phyloP scores from a whole-genome alignment of 176 grass and related monocot genomes.

The Bothriochloa decipiens region DNA sequence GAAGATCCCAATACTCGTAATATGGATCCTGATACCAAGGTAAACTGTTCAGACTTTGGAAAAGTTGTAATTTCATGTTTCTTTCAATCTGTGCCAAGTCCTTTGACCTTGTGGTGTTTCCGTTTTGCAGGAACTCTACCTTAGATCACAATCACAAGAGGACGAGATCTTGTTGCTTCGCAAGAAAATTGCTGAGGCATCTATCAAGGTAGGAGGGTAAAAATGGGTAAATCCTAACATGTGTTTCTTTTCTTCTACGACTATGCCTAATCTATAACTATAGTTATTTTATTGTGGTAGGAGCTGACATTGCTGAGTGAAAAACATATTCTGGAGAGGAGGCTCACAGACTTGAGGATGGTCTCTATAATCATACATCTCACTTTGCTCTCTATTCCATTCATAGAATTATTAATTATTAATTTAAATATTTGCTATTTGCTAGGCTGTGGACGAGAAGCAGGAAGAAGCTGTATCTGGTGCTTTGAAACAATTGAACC shows the following conservation, averaged over 20 bases:
- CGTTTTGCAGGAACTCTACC: slow-evolving; percentile 66
- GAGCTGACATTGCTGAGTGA: slow-evolving; percentile 80
- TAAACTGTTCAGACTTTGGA: slow-evolving; percentile 22
- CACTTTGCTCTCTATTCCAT: slow-evolving; percentile 11
- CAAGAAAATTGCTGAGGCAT: slow-evolving; percentile 83
- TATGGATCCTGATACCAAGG: slow-evolving; percentile 83
- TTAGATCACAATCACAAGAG: slow-evolving; percentile 77
- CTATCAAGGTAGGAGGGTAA: slow-evolving; percentile 60
- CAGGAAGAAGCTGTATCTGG: slow-evolving; percentile 85
- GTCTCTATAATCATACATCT: slow-evolving; percentile 49
- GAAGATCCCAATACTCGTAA: slow-evolving; percentile 47
- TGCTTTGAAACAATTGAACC: slow-evolving; percentile 80
- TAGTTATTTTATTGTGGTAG: slow-evolving; percentile 46
- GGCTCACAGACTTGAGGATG: slow-evolving; percentile 85
- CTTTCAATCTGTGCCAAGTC: slow-evolving; percentile 16
- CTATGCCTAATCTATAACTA: slow-evolving; percentile 31
- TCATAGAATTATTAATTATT: slow-evolving; percentile 35
- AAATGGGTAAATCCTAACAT: slow-evolving; percentile 1
- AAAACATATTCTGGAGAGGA: slow-evolving; percentile 96
- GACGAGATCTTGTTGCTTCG: slow-evolving; percentile 77
- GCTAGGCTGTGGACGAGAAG: slow-evolving; percentile 88
- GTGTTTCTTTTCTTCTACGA: slow-evolving; percentile 4
- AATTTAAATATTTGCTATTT: slow-evolving; percentile 40
- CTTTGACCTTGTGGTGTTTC: slow-evolving; percentile 32
- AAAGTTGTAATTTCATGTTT: slow-evolving; percentile 30